These are phyloP conservation scores for Salvia miltiorrhiza DNA, from an alignment of 257 asterid genomes.

Conservation along the genomic window DNA sequence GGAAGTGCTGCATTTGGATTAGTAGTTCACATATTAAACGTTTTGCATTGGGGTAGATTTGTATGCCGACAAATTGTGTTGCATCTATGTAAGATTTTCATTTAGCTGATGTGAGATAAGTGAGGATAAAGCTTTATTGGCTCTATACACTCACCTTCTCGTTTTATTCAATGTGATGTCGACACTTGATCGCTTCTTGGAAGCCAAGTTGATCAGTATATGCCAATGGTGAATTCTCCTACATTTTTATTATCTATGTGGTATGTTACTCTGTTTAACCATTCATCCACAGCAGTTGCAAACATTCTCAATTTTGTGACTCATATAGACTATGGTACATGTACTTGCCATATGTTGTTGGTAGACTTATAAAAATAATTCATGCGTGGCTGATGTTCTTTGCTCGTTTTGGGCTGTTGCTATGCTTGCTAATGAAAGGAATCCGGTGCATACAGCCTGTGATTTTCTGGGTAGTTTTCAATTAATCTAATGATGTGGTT, in stretches of 20 bases:
- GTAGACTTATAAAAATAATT: too few relatives aligned
- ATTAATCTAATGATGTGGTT: neutral
- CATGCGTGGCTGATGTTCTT: neutral
- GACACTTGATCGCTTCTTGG: neutral
- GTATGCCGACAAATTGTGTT: too few relatives aligned
- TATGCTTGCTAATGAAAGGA: neutral
- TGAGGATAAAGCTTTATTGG: neutral
- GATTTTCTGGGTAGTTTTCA: neutral
- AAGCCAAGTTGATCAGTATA: neutral
- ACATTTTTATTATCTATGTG: neutral
- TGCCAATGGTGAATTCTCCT: neutral
- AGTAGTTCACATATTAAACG: neutral
- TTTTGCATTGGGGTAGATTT: neutral
- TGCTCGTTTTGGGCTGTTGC: neutral
- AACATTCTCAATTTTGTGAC: neutral
- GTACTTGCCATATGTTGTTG: neutral
- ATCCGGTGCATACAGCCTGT: constrained; percentile 1
- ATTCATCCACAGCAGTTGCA: neutral
- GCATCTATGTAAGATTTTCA: neutral
- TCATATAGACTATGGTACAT: neutral
- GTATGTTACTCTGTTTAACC: neutral
- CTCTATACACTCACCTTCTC: neutral
- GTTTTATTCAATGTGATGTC: neutral
- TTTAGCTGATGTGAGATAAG: neutral
- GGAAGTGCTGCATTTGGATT: neutral